phyloP scores from a whole-genome alignment of 345 rosid species.

The Bruguiera sexangula region DNA sequence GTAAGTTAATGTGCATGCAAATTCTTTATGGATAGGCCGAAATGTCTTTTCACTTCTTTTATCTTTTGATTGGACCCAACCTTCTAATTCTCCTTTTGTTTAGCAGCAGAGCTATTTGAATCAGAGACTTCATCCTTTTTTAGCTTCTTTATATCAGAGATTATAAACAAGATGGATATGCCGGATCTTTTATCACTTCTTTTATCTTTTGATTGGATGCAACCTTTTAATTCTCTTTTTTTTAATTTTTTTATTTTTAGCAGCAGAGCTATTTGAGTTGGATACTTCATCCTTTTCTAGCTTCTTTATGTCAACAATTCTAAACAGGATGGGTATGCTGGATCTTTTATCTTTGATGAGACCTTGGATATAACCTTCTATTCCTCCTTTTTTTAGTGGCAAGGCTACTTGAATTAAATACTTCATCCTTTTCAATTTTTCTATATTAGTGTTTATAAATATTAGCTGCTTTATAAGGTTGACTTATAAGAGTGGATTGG shows the following conservation, averaged over 20 bases:
- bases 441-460: neutral
- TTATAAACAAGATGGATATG: too few species aligned
- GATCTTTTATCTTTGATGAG: neutral
- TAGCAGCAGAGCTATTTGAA: neutral
- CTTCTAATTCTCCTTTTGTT: neutral
- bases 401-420: neutral
- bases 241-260: neutral
- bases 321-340: neutral
- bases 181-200: neutral
- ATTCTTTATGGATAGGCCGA: too few species aligned
- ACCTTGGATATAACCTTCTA: neutral
- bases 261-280: neutral
- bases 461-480: neutral
- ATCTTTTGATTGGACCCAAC: neutral
- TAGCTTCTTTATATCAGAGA: neutral
- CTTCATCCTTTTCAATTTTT: neutral
- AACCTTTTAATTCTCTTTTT: neutral
- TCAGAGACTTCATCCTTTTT: neutral
- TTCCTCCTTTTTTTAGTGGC: neutral
- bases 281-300: neutral
- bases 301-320: neutral
- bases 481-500: neutral
- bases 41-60: neutral
- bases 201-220: neutral
- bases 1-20: too few species aligned